Conservation (phyloP, 129 eudicot species). For the Flaveria ramosissima region DNA sequence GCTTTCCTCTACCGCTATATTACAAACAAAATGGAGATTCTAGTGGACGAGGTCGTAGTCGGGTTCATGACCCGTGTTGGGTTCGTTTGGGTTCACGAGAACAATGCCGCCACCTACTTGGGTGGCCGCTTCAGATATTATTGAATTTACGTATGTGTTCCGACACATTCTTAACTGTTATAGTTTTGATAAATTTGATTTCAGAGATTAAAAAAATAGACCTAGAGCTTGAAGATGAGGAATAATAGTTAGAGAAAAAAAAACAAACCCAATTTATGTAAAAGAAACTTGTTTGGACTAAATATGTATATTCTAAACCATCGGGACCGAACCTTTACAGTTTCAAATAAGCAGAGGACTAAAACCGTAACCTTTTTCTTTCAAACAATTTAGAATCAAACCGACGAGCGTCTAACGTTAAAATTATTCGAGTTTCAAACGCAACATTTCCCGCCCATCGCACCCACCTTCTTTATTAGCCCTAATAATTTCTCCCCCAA, state of each 20-base stretch:
- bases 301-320: background rate
- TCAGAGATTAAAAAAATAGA: too few relatives aligned
- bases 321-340: background rate
- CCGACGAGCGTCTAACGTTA: slow-evolving; percentile 24
- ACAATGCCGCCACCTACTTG: too few relatives aligned
- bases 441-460: slow-evolving; percentile 31
- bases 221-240: too few relatives aligned
- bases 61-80: too few relatives aligned
- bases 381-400: background rate
- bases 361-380: background rate
- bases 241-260: background rate
- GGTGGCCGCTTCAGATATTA: too few relatives aligned
- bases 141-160: too few relatives aligned
- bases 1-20: too few relatives aligned
- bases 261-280: background rate
- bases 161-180: too few relatives aligned
- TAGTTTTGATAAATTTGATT: too few relatives aligned
- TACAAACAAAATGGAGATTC: too few relatives aligned
- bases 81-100: too few relatives aligned
- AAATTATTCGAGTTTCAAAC: slow-evolving; percentile 28
- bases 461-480: slow-evolving; percentile 26
- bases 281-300: background rate
- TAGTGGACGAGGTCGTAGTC: too few relatives aligned
- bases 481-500: slow-evolving; percentile 41
- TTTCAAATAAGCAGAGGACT: background rate